Conservation (phyloP, 805 yeast species). For the Kuraishia ogatae region DNA sequence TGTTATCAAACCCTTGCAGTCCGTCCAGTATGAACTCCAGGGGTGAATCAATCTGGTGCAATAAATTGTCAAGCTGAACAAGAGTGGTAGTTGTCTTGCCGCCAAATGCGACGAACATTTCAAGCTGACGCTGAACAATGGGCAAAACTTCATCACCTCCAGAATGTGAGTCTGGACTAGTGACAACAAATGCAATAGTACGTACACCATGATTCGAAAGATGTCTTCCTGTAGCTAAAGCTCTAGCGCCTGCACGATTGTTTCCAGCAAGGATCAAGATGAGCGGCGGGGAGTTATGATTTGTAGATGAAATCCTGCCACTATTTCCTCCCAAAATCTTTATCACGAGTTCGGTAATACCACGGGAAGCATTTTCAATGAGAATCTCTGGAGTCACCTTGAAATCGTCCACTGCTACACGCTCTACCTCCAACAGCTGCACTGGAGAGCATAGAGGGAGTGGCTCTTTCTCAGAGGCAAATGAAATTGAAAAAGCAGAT, state of each 20-base stretch:
- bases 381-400: slow-evolving; percentile 35
- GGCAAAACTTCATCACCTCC: slow-evolving; percentile 25
- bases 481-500: slow-evolving; percentile 3
- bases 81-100: slow-evolving; percentile 49
- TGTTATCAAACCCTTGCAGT: slow-evolving; percentile 74
- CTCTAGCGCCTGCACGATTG: slow-evolving; percentile 64
- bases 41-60: slow-evolving; percentile 53
- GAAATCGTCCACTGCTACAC: slow-evolving; percentile 44
- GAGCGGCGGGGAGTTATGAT: slow-evolving; percentile 75
- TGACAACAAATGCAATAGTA: slow-evolving; percentile 44
- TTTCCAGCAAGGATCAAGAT: slow-evolving; percentile 68
- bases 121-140: slow-evolving; percentile 37
- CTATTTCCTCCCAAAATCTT: slow-evolving; percentile 61
- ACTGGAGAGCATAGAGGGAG: slow-evolving; percentile 67
- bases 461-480: slow-evolving; percentile 15
- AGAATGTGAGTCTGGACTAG: slow-evolving; percentile 20
- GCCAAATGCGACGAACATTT: slow-evolving; percentile 50
- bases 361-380: slow-evolving; percentile 62
- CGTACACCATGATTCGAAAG: slow-evolving; percentile 66
- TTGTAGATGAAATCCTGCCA: slow-evolving; percentile 47
- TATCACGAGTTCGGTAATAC: slow-evolving; percentile 50
- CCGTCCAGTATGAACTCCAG: slow-evolving; percentile 78
- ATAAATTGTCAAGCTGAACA: slow-evolving; percentile 25
- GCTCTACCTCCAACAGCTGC: slow-evolving; percentile 70
- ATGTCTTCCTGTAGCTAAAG: slow-evolving; percentile 73